Percentiles rank a stretch among this genome's conserved stretches.
phyloP scores from a whole-genome alignment of 2,329 filamentous ascomycete genomes.

The Microdochium paspali region DNA sequence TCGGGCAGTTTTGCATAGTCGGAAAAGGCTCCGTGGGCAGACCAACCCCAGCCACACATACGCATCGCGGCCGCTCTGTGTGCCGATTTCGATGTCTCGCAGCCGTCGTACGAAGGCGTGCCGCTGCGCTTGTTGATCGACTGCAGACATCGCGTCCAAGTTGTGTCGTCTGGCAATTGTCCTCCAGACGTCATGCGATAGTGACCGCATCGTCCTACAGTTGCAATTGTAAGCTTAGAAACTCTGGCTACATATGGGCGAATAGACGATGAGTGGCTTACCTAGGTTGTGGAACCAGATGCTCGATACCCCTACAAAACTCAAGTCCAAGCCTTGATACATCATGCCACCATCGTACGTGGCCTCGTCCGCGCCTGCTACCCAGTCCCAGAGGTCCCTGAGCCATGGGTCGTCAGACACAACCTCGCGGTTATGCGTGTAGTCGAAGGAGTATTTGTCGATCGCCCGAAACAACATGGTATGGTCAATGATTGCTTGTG shows the following conservation, averaged over 20 bases:
- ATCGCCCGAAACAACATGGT: conserved; percentile 50
- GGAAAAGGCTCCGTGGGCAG: conserved; percentile 32
- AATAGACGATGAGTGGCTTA: conserved; percentile 10
- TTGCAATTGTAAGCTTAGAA: background rate
- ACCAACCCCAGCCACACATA: conserved; percentile 63
- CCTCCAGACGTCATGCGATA: conserved; percentile 15
- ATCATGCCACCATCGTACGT: conserved; percentile 63
- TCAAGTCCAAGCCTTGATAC: conserved; percentile 57
- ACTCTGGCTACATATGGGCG: background rate
- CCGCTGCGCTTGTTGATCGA: conserved; percentile 54
- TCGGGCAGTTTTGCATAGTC: conserved; percentile 32
- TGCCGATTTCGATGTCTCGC: conserved; percentile 53
- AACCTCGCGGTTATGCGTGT: conserved; percentile 54
- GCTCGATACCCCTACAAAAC: conserved; percentile 63
- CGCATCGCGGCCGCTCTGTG: conserved; percentile 69
- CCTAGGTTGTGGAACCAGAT: conserved; percentile 66
- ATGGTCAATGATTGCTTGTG: conserved; percentile 44
- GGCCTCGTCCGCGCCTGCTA: conserved; percentile 55
- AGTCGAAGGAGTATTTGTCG: conserved; percentile 56
- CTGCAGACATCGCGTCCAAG: conserved; percentile 54
- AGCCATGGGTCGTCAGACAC: conserved; percentile 65
- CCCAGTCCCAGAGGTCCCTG: conserved; percentile 70
- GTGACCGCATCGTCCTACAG: background rate
- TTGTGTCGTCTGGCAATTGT: conserved; percentile 33
- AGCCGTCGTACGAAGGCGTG: conserved; percentile 54